phyloP scores from a whole-genome alignment of 345 rosid genomes.

The Pseudoturritis turrita region DNA sequence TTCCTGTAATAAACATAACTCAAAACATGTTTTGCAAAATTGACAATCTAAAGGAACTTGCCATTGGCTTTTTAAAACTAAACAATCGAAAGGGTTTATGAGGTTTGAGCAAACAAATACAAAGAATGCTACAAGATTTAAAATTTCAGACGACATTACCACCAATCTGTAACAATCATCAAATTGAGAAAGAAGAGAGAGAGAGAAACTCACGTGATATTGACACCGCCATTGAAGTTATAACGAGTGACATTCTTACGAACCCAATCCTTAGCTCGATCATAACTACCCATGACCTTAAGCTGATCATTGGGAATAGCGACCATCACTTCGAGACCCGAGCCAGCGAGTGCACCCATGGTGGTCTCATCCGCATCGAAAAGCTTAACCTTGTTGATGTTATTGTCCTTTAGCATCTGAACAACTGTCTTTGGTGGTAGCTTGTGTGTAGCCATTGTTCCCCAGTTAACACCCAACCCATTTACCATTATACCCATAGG shows the following conservation, averaged over 20 bases:
- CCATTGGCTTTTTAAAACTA: too few species aligned
- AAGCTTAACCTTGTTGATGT: slow-evolving; percentile 74
- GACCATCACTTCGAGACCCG: slow-evolving; percentile 77
- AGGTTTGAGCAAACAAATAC: neutral
- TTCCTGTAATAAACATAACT: neutral
- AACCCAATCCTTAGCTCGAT: slow-evolving; percentile 65
- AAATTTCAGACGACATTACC: neutral
- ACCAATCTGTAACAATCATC: neutral
- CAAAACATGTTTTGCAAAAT: neutral
- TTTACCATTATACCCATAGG: neutral
- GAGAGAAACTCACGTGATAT: slow-evolving; percentile 53
- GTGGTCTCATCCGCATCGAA: slow-evolving; percentile 65
- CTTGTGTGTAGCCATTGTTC: slow-evolving; percentile 68
- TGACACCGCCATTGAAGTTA: slow-evolving; percentile 69
- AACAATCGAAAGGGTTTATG: neutral
- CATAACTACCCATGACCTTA: slow-evolving; percentile 47
- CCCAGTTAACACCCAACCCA: slow-evolving; percentile 88
- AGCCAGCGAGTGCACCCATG: slow-evolving; percentile 70
- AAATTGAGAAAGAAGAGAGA: neutral
- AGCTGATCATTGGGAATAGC: slow-evolving; percentile 90
- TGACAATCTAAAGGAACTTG: too few species aligned
- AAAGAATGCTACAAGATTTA: neutral
- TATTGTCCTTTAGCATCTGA: slow-evolving; percentile 69
- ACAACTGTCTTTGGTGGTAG: slow-evolving; percentile 62
- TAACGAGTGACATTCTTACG: slow-evolving; percentile 58